Conservation (phyloP, 148 eudicot species). For the Spergularia marina region DNA sequence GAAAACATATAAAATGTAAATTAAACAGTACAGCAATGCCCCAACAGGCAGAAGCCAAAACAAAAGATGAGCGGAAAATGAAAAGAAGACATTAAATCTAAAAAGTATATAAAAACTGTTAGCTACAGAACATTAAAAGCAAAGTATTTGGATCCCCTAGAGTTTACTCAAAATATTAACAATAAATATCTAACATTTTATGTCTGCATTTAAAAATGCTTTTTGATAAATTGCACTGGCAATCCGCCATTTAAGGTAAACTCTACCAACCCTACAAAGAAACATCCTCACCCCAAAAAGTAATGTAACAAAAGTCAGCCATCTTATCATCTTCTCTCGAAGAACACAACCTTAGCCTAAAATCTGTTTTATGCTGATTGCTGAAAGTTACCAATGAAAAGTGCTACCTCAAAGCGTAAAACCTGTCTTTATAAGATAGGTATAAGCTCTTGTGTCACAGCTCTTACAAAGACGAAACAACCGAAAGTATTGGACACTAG, state of each 20-base stretch:
- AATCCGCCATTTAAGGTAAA: too few species aligned
- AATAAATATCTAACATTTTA: too few species aligned
- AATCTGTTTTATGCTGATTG: background rate
- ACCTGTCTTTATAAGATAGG: background rate
- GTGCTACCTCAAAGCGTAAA: background rate
- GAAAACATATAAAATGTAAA: background rate
- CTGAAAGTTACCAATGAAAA: background rate
- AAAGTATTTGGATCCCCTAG: too few species aligned
- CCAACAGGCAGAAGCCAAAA: background rate
- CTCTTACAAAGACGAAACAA: background rate
- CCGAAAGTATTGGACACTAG: too few species aligned
- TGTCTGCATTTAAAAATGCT: background rate
- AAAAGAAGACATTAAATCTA: too few species aligned
- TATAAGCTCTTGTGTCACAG: background rate
- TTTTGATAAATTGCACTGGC: background rate
- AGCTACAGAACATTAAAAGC: too few species aligned
- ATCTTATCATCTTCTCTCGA: background rate
- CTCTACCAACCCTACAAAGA: too few species aligned
- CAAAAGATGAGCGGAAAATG: background rate
- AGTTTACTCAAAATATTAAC: too few species aligned
- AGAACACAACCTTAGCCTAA: background rate
- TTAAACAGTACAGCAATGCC: background rate
- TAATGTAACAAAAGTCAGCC: background rate
- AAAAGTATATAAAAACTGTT: too few species aligned
- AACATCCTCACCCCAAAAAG: background rate